Base-by-base conservation (phyloP, 345 rosid genomes). In the Turnera subulata region DNA sequence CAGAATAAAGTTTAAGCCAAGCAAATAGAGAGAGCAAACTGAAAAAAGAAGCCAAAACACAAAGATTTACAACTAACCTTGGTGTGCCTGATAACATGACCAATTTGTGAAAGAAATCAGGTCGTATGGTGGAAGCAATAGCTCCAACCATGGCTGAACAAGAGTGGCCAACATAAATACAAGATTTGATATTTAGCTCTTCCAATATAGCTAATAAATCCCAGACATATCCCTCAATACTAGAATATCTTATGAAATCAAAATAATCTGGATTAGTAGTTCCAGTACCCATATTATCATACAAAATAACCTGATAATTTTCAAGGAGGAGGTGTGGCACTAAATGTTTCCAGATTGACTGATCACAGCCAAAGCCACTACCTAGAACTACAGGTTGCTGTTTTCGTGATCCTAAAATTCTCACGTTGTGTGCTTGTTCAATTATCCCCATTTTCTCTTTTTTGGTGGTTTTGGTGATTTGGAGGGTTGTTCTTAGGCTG, bases 301-400 rank as follows among this genome's bases (percentile, higher is more conserved):
- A 92, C 23, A 89, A 48, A 20, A 92, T 76, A 19, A 92, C 82
- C 7, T 83, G 81, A 69, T 77, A 71, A 43, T 78, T 85, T 4
- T 78, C 91, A 6, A 86, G 51, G 2, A 92, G 80, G 2, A 92
- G 80, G 74, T 89, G 95, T 11, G 98, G 96, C 2, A 92, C 79
- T 13, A 92, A 73, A 72, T 92, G 95, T 66, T 83, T 89, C 98
- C 98, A 92, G 1, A 80, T 85, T 0, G 98, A 92, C 63, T 92
- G 98, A 63, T 92, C 95, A 13, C 96, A 84, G 47, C 98, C 98
- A 58, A 86, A 89, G 1, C 98, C 98, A 52, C 88, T 96, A 29
- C 82, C 96, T 45, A 91, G 70, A 11, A 91, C 84, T 29, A 91
- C 74, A 0, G 58, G 61, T n/a, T n/a, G n/a, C 61, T 66, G 77